Evolutionary conservation across 768 basidiomycete species (phyloP).

Genomic region (Kwoniella europaea): DNA sequence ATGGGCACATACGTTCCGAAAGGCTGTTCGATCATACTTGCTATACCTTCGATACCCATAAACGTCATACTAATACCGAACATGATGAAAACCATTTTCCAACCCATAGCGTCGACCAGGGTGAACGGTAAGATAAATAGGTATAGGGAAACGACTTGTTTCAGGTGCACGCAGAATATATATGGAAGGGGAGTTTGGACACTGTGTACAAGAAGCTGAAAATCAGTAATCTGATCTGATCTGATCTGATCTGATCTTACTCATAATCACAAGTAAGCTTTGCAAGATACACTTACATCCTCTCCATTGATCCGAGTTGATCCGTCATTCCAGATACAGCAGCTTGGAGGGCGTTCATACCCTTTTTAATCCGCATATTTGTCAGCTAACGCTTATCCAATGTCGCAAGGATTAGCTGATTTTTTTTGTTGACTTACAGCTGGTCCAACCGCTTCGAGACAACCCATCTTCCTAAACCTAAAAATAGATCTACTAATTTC

Average conservation of each 20-base stretch:
- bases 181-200: slow-evolving; percentile 47
- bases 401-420: background rate
- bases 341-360: slow-evolving; percentile 75
- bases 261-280: no score
- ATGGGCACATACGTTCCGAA: slow-evolving; percentile 75
- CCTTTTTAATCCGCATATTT: slow-evolving; percentile 50
- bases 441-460: slow-evolving; percentile 85
- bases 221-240: background rate
- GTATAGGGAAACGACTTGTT: slow-evolving; percentile 93
- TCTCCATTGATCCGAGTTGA: slow-evolving; percentile 78
- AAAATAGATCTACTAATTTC: slow-evolving; percentile 75
- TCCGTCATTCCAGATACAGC: slow-evolving; percentile 80
- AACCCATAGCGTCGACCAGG: slow-evolving; percentile 76
- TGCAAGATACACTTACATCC: slow-evolving; percentile 84
- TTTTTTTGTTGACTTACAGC: slow-evolving; percentile 64
- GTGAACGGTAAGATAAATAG: slow-evolving; percentile 88
- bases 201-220: slow-evolving; percentile 5
- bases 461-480: slow-evolving; percentile 76
- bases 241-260: background rate
- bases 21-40: slow-evolving; percentile 92
- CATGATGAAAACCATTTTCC: slow-evolving; percentile 81
- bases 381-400: background rate
- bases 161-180: slow-evolving; percentile 76
- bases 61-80: slow-evolving; percentile 63
- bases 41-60: slow-evolving; percentile 78